phyloP scores from a whole-genome alignment of 768 basidiomycete genomes.

The Fomitopsis serialis region DNA sequence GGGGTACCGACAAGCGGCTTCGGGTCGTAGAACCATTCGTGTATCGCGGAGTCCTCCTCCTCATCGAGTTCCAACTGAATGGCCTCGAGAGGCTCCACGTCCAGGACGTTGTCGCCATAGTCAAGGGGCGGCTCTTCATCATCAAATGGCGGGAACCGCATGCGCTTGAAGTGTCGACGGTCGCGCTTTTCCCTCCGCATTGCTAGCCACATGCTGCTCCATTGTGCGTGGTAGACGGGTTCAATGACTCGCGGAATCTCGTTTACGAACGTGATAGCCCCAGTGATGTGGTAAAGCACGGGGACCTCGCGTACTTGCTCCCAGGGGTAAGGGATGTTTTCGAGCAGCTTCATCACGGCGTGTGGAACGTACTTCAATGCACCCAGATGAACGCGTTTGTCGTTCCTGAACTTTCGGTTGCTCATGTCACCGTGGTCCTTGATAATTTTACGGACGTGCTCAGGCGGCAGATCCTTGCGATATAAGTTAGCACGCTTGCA shows the following conservation, averaged over 20 bases:
- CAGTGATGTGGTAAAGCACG: conserved; percentile 97
- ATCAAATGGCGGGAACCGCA: conserved; percentile 99
- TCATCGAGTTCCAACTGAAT: conserved; percentile 94
- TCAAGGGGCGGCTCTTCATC: conserved; percentile 99
- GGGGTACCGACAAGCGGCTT: conserved; percentile 89
- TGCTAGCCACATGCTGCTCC: conserved; percentile 99
- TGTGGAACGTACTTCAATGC: conserved; percentile 98
- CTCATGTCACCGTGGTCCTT: conserved; percentile 99
- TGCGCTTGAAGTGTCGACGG: conserved; percentile 97
- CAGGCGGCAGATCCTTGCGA: conserved; percentile 84
- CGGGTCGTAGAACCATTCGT: conserved; percentile 98
- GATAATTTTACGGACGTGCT: conserved; percentile 98
- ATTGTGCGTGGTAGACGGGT: conserved; percentile 97
- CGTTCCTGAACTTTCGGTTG: conserved; percentile 97
- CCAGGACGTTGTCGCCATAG: conserved; percentile 97
- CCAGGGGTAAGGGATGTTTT: conserved; percentile 98
- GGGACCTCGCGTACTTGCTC: conserved; percentile 99
- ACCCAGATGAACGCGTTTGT: conserved; percentile 98
- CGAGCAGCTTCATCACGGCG: conserved; percentile 97
- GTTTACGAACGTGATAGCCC: conserved; percentile 99
- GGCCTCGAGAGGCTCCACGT: conserved; percentile 95
- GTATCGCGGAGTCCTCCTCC: conserved; percentile 85
- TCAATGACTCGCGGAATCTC: conserved; percentile 96
- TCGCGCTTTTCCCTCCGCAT: conserved; percentile 99
- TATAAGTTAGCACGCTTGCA: conserved; percentile 6